Evolutionary conservation across 2,329 filamentous ascomycete genomes (phyloP).

Genomic region (Colletotrichum trifolii): DNA sequence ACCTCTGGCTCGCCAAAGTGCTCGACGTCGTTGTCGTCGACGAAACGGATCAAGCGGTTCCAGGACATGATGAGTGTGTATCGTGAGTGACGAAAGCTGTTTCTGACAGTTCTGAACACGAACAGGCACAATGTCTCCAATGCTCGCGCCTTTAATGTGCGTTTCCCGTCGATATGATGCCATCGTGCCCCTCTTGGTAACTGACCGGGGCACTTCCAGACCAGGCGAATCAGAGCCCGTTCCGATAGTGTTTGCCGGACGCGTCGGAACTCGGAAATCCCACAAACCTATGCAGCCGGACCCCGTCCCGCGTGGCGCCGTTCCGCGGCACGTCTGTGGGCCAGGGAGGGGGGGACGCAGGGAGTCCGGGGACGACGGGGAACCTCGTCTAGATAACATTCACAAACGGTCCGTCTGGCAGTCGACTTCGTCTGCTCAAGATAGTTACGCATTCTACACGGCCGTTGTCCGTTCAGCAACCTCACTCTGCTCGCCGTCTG

Average conservation of each 20-base stretch:
- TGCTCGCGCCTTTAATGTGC: conserved; percentile 9
- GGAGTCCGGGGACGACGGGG: conserved; percentile 23
- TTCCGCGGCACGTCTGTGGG: conserved; percentile 1
- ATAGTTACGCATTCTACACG: background rate
- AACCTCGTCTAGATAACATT: conserved; percentile 20
- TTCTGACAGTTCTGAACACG: too few relatives aligned
- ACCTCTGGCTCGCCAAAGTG: conserved; percentile 48
- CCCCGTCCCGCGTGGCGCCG: conserved; percentile 18
- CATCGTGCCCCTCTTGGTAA: conserved; percentile 1
- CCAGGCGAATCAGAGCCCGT: conserved; percentile 10
- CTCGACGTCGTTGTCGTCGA: conserved; percentile 46
- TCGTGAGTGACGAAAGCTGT: background rate
- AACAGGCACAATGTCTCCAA: background rate
- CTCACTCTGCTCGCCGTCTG: background rate
- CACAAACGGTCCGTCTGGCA: background rate
- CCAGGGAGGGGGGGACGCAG: background rate
- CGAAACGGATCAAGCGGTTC: conserved; percentile 49
- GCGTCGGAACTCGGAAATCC: conserved; percentile 31
- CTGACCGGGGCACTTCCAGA: background rate
- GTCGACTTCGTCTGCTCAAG: conserved; percentile 1
- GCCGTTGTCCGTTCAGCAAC: too few relatives aligned
- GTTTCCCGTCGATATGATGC: conserved; percentile 1
- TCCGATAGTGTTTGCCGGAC: background rate
- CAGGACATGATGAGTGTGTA: conserved; percentile 37
- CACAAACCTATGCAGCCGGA: background rate